phyloP scores from a whole-genome alignment of 2,329 filamentous ascomycete genomes.

The Paraphoma sp. region DNA sequence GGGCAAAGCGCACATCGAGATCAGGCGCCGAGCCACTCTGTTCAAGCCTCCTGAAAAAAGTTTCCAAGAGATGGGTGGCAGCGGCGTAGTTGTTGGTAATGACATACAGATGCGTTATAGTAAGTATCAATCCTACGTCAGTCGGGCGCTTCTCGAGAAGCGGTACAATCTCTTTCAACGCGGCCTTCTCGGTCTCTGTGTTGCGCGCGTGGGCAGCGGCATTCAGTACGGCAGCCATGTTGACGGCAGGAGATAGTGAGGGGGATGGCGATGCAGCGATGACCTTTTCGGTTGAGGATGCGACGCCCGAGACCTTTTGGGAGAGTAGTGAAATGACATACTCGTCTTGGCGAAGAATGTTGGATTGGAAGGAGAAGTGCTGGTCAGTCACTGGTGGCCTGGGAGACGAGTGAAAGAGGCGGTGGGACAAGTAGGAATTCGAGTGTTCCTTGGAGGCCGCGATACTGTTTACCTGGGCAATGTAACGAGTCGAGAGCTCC shows the following conservation, averaged over 20 bases:
- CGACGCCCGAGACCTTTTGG: slow-evolving; percentile 72
- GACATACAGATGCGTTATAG: slow-evolving; percentile 81
- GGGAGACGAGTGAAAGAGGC: slow-evolving; percentile 64
- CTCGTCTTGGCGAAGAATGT: slow-evolving; percentile 66
- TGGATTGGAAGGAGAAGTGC: slow-evolving; percentile 75
- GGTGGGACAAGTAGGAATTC: slow-evolving; percentile 74
- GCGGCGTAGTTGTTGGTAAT: slow-evolving; percentile 73
- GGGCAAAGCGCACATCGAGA: slow-evolving; percentile 77
- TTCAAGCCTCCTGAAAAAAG: slow-evolving; percentile 76
- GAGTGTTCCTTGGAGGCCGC: slow-evolving; percentile 53
- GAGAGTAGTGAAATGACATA: slow-evolving; percentile 70
- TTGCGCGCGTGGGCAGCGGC: slow-evolving; percentile 76
- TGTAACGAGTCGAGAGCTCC: slow-evolving; percentile 70
- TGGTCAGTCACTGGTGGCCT: slow-evolving; percentile 64
- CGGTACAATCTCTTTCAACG: slow-evolving; percentile 72
- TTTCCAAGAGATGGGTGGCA: slow-evolving; percentile 77
- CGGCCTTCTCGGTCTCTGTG: slow-evolving; percentile 65
- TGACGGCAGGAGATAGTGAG: slow-evolving; percentile 58
- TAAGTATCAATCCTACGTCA: slow-evolving; percentile 81
- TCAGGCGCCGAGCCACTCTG: slow-evolving; percentile 62
- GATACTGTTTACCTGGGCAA: slow-evolving; percentile 71
- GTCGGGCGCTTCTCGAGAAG: slow-evolving; percentile 76
- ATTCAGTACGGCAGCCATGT: slow-evolving; percentile 68
- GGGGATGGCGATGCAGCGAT: slow-evolving; percentile 54
- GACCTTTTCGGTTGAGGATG: slow-evolving; percentile 59